phyloP scores from a whole-genome alignment of 1,139 yeast species.

The Saccharomyces hybrid region DNA sequence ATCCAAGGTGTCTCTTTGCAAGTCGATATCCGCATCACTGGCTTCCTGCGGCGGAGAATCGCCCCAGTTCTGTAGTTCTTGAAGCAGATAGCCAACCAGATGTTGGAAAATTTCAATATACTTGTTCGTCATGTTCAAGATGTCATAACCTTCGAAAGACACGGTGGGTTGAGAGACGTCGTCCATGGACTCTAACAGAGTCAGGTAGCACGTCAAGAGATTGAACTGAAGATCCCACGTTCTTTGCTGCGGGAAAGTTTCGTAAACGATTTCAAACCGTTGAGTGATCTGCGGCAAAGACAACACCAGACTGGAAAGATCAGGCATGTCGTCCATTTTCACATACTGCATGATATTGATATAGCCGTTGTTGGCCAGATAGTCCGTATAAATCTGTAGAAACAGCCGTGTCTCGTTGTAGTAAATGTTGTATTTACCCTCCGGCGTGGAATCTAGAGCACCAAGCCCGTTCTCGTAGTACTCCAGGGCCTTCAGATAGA shows the following conservation, averaged over 20 bases:
- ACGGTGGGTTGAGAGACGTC: no score
- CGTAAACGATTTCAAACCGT: conserved; percentile 19
- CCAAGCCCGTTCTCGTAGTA: conserved; percentile 23
- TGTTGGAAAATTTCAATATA: conserved; percentile 12
- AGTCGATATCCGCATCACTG: conserved; percentile 5
- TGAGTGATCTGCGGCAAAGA: conserved; percentile 18
- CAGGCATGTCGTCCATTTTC: conserved; percentile 19
- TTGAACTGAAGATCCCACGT: conserved; percentile 32
- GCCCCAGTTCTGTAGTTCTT: conserved; percentile 14
- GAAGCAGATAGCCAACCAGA: conserved; percentile 13
- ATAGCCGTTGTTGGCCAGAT: conserved; percentile 25
- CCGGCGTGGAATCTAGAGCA: conserved; percentile 13
- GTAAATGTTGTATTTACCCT: conserved; percentile 21
- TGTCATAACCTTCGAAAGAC: conserved; percentile 10
- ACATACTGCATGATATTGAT: conserved; percentile 27
- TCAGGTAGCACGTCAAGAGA: conserved; percentile 24
- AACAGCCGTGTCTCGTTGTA: conserved; percentile 30
- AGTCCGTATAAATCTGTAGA: conserved; percentile 27
- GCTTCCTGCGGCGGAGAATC: not conserved
- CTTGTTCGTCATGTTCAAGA: conserved; percentile 13
- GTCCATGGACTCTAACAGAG: conserved; percentile 21
- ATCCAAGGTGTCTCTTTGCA: conserved; percentile 5
- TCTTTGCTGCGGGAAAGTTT: conserved; percentile 13
- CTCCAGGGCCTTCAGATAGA: conserved; percentile 23
- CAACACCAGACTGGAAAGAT: conserved; percentile 11